These are phyloP conservation scores for Gloeostereum incarnatum DNA, from an alignment of 768 basidiomycete species.

Conservation along the genomic window DNA sequence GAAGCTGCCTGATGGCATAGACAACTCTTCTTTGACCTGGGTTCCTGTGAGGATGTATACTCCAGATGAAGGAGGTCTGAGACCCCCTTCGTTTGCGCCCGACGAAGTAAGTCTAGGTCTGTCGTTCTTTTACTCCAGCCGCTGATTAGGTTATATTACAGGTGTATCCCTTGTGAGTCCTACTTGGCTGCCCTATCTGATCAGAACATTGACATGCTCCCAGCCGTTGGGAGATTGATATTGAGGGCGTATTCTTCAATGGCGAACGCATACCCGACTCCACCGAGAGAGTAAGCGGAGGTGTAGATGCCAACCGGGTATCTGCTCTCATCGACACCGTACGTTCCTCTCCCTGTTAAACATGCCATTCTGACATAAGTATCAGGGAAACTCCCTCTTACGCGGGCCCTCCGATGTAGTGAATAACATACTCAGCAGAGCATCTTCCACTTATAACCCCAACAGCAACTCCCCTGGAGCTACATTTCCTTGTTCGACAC, in stretches of 20 bases:
- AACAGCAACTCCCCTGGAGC: constrained; percentile 14
- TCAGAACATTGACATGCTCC: background rate
- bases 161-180: constrained; percentile 28
- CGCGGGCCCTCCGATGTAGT: constrained; percentile 66
- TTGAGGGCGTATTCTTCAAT: constrained; percentile 60
- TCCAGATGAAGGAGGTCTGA: constrained; percentile 43
- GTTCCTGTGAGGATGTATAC: constrained; percentile 53
- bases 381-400: constrained; percentile 62
- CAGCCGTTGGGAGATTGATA: constrained; percentile 55
- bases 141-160: constrained; percentile 5
- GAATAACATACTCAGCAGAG: constrained; percentile 27
- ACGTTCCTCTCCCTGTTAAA: constrained; percentile 8
- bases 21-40: constrained; percentile 55
- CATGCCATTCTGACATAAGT: background rate
- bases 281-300: constrained; percentile 27
- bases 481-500: constrained; percentile 37
- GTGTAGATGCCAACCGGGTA: constrained; percentile 13
- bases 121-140: constrained; percentile 1
- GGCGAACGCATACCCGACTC: constrained; percentile 45
- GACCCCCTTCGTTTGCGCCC: constrained; percentile 43
- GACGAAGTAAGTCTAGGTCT: constrained; percentile 34
- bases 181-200: background rate
- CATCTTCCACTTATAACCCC: constrained; percentile 25
- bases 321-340: constrained; percentile 66
- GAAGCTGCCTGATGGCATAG: constrained; percentile 44